Evolutionary conservation across 202 grass and related monocot genomes (phyloP), one percentile per base, ranked within the genome.

Genomic region (Digitaria exilis): DNA sequence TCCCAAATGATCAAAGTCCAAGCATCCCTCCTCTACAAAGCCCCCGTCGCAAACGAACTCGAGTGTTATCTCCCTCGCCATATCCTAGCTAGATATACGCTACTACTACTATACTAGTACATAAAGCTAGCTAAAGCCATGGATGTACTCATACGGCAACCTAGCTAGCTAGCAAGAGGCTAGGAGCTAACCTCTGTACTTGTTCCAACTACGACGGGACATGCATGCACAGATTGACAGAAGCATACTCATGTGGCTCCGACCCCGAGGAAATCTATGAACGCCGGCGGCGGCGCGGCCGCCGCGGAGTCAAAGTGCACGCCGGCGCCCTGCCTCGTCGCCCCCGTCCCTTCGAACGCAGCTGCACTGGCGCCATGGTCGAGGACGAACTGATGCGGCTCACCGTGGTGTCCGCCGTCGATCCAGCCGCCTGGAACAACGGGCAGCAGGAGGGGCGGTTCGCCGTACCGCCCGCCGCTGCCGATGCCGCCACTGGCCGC

Each of bases 181-280:
- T 64, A 43, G 5, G 29, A 52, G 77, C 77, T 8, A 26, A 19
- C 1, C 13, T 9, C 71, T 18, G 22, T 80, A 26, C 35, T 81
- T 61, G 78, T 76, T 81, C 85, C 71, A 60, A 71, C 78, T 61
- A 51, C 57, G 24, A 51, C 19, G 22, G 39, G 30, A 32, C 22
- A 4, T n/a, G 21, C 67, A 57, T 24, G 78, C 25, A 0, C 10
- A 30, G 15, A 15, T 41, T 12, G 8, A 21, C 21, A 0, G 8
- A 21, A 21, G 43, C 25, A 9, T 51, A 8, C 44, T 91, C 86
- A 94, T 88, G 91, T 97, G n/a, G 90, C 86, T 42, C 95, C 95
- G 51, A 97, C 95, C 21, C 95, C 95, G 30, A 97, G 95, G 80
- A 97, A 97, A 89, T 97, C 95, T 69, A 97, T 97, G 86, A 93